Evolutionary conservation across 2,329 filamentous ascomycete genomes (phyloP).

Genomic region (Coleophoma crateriformis): DNA sequence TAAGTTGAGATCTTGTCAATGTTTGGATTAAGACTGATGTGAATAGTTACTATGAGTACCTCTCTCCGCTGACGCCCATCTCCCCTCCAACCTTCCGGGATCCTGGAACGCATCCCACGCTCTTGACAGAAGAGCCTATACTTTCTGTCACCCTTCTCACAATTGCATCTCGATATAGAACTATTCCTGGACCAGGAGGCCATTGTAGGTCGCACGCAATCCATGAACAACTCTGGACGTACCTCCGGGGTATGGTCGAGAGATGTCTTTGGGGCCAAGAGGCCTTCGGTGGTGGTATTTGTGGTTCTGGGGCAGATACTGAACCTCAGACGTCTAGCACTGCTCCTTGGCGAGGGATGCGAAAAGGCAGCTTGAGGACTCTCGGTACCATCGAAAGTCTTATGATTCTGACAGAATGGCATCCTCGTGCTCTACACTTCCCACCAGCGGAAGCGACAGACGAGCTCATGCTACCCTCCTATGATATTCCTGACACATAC

Average conservation of each 20-base stretch:
- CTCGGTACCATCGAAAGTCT: slow-evolving; percentile 92
- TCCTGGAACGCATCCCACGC: slow-evolving; percentile 70
- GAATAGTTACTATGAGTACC: slow-evolving; percentile 76
- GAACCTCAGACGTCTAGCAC: slow-evolving; percentile 61
- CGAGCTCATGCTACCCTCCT: slow-evolving; percentile 60
- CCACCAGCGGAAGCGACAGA: slow-evolving; percentile 73
- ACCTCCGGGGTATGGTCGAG: slow-evolving; percentile 91
- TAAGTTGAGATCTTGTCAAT: slow-evolving; percentile 33
- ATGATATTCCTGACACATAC: slow-evolving; percentile 38
- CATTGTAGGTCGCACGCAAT: slow-evolving; percentile 84
- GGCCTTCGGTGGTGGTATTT: slow-evolving; percentile 86
- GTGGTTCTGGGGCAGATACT: slow-evolving; percentile 57
- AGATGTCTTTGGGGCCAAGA: slow-evolving; percentile 94
- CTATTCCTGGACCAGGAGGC: slow-evolving; percentile 72
- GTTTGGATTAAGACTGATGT: slow-evolving; percentile 8
- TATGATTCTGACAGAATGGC: slow-evolving; percentile 94
- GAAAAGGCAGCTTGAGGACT: slow-evolving; percentile 77
- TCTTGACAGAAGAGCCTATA: slow-evolving; percentile 89
- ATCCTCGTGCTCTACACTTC: slow-evolving; percentile 90
- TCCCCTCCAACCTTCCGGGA: slow-evolving; percentile 85
- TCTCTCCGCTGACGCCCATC: slow-evolving; percentile 89
- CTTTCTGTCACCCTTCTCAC: slow-evolving; percentile 87
- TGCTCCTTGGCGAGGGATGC: slow-evolving; percentile 62
- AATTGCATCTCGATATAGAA: slow-evolving; percentile 82
- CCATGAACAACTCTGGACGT: slow-evolving; percentile 92